phyloP scores from a whole-genome alignment of 148 eudicot genomes.

The Spergularia bocconei region DNA sequence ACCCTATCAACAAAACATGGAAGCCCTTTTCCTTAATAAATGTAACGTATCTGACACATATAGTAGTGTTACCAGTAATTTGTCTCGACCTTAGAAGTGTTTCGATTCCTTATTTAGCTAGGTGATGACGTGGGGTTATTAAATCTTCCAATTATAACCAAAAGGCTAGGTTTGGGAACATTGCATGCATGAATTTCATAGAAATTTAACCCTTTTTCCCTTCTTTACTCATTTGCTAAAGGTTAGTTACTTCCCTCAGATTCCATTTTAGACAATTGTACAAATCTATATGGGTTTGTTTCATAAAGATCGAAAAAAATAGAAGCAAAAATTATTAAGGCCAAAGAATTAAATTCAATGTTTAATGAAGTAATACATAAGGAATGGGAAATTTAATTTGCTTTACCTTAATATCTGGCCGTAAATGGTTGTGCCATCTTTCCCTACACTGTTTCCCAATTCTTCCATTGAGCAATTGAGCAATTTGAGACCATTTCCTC shows the following conservation, averaged over 20 bases:
- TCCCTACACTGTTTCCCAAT: conserved; percentile 96
- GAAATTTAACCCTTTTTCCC: background rate
- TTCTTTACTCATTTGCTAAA: conserved; percentile 19
- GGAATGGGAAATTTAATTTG: background rate
- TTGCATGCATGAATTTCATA: conserved; percentile 17
- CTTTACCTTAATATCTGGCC: conserved; percentile 85
- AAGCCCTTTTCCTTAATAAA: conserved; percentile 1
- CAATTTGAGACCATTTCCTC: conserved; percentile 89
- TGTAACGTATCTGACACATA: conserved; percentile 4
- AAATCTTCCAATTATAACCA: background rate
- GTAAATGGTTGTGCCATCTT: conserved; percentile 96
- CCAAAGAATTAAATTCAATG: background rate
- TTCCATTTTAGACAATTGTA: conserved; percentile 23
- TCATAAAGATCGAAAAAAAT: background rate
- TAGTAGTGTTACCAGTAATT: background rate
- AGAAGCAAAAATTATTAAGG: background rate
- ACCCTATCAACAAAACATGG: background rate
- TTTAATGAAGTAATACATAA: background rate
- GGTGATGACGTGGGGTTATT: background rate
- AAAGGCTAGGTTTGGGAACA: conserved; percentile 13
- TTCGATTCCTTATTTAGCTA: background rate
- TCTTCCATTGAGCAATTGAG: conserved; percentile 71
- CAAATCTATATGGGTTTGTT: conserved; percentile 13
- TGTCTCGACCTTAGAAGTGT: background rate
- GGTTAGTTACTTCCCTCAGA: conserved; percentile 17